phyloP scores from a whole-genome alignment of 2,329 filamentous ascomycete genomes.

The Blastomyces percursus region DNA sequence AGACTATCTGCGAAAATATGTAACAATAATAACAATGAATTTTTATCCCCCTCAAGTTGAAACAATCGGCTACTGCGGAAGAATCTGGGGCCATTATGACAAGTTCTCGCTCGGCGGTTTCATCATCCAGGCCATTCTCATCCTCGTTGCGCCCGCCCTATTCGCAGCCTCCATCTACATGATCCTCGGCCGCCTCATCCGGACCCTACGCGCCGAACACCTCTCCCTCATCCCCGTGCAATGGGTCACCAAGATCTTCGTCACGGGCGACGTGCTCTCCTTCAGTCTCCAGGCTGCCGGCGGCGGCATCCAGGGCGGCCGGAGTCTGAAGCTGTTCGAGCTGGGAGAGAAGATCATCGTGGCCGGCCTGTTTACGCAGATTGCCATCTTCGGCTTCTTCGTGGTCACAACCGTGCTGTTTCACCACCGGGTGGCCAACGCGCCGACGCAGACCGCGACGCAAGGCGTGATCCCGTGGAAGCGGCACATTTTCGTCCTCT shows the following conservation, averaged over 20 bases:
- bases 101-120: background rate
- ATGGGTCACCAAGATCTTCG: slow-evolving; percentile 40
- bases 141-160: slow-evolving; percentile 38
- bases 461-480: slow-evolving; percentile 21
- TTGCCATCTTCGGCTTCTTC: slow-evolving; percentile 46
- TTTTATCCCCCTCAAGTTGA: background rate
- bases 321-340: background rate
- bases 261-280: slow-evolving; percentile 37
- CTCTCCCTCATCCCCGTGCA: slow-evolving; percentile 32
- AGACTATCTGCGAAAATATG: too few relatives aligned
- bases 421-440: slow-evolving; percentile 30
- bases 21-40: too few relatives aligned
- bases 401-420: slow-evolving; percentile 38
- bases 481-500: slow-evolving; percentile 22
- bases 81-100: background rate
- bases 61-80: slow-evolving; percentile 10
- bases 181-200: slow-evolving; percentile 35
- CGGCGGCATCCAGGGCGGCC: background rate
- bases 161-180: slow-evolving; percentile 41
- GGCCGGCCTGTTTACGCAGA: slow-evolving; percentile 44
- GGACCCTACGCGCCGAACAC: slow-evolving; percentile 30
- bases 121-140: slow-evolving; percentile 34
- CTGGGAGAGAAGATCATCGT: slow-evolving; percentile 35
- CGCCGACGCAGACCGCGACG: slow-evolving; percentile 18
- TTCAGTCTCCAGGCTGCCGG: slow-evolving; percentile 32